phyloP scores from a whole-genome alignment of 306 rosid genomes.

The Sindora glabra region DNA sequence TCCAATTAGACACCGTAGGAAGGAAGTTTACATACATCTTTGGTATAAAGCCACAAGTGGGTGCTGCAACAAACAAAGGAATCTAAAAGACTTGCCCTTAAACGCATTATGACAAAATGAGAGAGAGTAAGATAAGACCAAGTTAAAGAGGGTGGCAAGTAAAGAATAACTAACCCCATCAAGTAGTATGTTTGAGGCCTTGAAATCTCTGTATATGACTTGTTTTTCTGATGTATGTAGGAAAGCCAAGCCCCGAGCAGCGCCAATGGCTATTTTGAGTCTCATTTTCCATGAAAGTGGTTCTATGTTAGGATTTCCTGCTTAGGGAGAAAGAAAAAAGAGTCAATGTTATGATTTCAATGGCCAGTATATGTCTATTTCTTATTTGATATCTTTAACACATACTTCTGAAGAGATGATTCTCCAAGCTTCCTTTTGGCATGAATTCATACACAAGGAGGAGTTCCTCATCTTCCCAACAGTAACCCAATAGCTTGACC shows the following conservation, averaged over 20 bases:
- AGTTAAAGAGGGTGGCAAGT: background rate
- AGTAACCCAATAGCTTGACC: constrained; percentile 74
- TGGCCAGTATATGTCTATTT: background rate
- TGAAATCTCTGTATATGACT: constrained; percentile 87
- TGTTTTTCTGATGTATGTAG: constrained; percentile 63
- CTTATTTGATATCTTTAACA: background rate
- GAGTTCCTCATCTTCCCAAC: constrained; percentile 55
- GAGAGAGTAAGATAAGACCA: background rate
- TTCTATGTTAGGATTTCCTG: constrained; percentile 45
- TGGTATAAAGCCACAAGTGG: too few relatives aligned
- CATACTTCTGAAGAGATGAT: constrained; percentile 82
- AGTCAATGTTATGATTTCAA: constrained; percentile 5
- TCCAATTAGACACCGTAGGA: too few relatives aligned
- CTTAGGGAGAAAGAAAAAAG: constrained; percentile 10
- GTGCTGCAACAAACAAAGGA: too few relatives aligned
- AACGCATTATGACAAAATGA: too few relatives aligned
- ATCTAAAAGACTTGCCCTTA: too few relatives aligned
- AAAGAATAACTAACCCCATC: constrained; percentile 54
- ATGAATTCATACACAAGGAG: constrained; percentile 91
- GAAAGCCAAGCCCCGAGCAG: constrained; percentile 82
- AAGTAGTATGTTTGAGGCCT: constrained; percentile 85
- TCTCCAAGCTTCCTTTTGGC: constrained; percentile 87
- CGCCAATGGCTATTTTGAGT: constrained; percentile 70
- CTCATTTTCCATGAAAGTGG: constrained; percentile 68
- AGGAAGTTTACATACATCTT: too few relatives aligned